Base-by-base conservation (phyloP, 2,329 filamentous ascomycete species). In the Massarina eburnea region DNA sequence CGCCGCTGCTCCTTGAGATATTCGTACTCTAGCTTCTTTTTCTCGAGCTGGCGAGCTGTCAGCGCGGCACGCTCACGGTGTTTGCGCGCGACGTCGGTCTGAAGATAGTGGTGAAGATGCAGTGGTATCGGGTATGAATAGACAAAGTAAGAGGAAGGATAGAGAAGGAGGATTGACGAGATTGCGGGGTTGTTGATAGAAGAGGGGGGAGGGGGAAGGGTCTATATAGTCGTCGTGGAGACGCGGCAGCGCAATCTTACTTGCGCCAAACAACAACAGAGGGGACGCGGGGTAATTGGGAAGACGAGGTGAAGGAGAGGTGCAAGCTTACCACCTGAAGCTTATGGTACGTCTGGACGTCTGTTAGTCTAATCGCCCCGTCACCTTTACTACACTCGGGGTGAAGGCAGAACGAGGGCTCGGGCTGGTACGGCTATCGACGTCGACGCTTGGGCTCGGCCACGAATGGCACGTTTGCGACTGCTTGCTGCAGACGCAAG, bases 1-100 rank as follows among this genome's bases (percentile, higher is more conserved):
- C 89, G 84, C 64, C 89, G 90, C 70, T 95, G 89, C 71, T 95
- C 89, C 56, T 89, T 83, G 61, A 97, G 85, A 64, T 86, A 85
- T 71, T 97, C 92, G 75, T 95, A 95, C 71, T 96, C 91, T 64
- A 89, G 78, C 64, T 91, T 90, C 74, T 96, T 96, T 74, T 94
- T 94, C 70, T 96, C 91, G 66, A 96, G 83, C 91, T 96, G 57
- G 52, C 39, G 51, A 54, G 37, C 43, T 48, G 61, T 69, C 57
- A 69, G 66, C 56, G 37, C 43, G 49, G 56, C 50, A 54, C 49
- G 38, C 47, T 47, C 48, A 49, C 47, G 43, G 49, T 48, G 43
- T 48, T 32, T 43, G 12, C 4, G 12, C 27, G 12, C 27, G 27
- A 5, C n/a, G 27, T 8, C 27, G 27, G 27, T 8, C 12, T 14